These are phyloP conservation scores for Irpex lacteus DNA, from an alignment of 1,284 basidiomycete species.

Conservation along the genomic window DNA sequence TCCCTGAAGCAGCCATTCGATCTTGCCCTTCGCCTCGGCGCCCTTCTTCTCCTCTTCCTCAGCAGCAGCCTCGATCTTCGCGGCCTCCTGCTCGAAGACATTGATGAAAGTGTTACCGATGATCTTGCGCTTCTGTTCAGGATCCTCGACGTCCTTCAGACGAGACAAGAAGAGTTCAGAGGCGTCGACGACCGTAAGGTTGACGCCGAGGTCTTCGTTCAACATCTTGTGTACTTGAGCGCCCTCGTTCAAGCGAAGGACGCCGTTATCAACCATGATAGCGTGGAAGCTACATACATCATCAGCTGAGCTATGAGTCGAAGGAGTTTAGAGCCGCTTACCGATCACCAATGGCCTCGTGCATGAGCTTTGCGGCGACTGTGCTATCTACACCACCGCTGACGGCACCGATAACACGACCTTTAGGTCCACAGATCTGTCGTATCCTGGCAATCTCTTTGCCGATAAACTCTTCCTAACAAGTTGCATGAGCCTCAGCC, in stretches of 20 bases:
- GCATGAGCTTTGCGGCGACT: conserved; percentile 99
- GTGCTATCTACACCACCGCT: conserved; percentile 98
- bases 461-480: conserved; percentile 93
- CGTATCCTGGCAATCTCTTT: conserved; percentile 96
- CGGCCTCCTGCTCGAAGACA: conserved; percentile 93
- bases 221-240: conserved; percentile 95
- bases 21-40: conserved; percentile 79
- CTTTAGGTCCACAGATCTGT: conserved; percentile 92
- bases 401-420: conserved; percentile 97
- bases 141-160: conserved; percentile 90
- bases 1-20: conserved; percentile 98
- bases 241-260: conserved; percentile 90
- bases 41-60: conserved; percentile 70
- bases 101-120: conserved; percentile 99
- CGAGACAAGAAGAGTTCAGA: conserved; percentile 92
- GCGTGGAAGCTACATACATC: conserved; percentile 83
- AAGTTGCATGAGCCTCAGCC: neutral
- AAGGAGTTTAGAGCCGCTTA: conserved; percentile 29
- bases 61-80: conserved; percentile 85
- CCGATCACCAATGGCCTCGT: conserved; percentile 98
- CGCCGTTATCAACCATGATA: conserved; percentile 99
- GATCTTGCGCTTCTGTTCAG: conserved; percentile 96
- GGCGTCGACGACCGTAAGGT: conserved; percentile 94
- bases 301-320: neutral
- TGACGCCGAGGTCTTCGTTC: conserved; percentile 91